phyloP scores from a whole-genome alignment of 2,329 filamentous ascomycete species.

The Epichloe coenophiala region DNA sequence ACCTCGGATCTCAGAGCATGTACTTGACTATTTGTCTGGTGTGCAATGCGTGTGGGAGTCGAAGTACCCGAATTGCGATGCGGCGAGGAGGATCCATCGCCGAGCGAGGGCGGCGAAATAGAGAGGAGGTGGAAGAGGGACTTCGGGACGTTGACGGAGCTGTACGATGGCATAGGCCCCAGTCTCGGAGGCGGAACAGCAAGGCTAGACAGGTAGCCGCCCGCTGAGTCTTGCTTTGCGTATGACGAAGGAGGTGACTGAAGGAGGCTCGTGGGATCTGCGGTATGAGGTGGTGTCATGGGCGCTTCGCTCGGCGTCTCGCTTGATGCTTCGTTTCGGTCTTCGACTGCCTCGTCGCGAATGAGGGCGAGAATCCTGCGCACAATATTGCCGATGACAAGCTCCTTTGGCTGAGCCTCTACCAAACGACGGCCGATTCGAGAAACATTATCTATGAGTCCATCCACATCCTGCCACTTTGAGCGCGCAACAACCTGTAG shows the following conservation, averaged over 20 bases:
- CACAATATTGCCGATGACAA: slow-evolving; percentile 89
- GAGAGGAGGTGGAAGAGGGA: slow-evolving; percentile 85
- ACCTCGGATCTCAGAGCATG: slow-evolving; percentile 80
- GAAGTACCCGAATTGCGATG: slow-evolving; percentile 34
- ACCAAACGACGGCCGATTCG: slow-evolving; percentile 65
- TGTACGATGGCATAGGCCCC: slow-evolving; percentile 46
- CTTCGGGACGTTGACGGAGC: slow-evolving; percentile 52
- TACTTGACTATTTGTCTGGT: slow-evolving; percentile 31
- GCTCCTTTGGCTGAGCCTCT: slow-evolving; percentile 75
- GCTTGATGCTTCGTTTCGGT: slow-evolving; percentile 50
- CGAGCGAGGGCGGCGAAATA: slow-evolving; percentile 42
- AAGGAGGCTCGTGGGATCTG: slow-evolving; percentile 15
- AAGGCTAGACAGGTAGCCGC: slow-evolving; percentile 15
- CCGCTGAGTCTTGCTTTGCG: slow-evolving; percentile 21
- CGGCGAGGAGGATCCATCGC: slow-evolving; percentile 27
- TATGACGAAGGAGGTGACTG: slow-evolving; percentile 20
- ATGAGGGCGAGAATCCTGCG: slow-evolving; percentile 81
- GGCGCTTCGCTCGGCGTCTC: slow-evolving; percentile 42
- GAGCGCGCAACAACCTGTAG: slow-evolving; percentile 74
- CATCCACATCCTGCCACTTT: slow-evolving; percentile 62
- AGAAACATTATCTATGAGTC: slow-evolving; percentile 68
- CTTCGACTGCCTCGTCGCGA: slow-evolving; percentile 77
- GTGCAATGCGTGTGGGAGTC: slow-evolving; percentile 27
- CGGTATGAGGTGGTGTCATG: slow-evolving; percentile 26
- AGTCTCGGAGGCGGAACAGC: slow-evolving; percentile 33